Evolutionary conservation across 2,329 filamentous ascomycete genomes (phyloP), one percentile per base, ranked within the genome.

Genomic region (Fusarium falciforme): DNA sequence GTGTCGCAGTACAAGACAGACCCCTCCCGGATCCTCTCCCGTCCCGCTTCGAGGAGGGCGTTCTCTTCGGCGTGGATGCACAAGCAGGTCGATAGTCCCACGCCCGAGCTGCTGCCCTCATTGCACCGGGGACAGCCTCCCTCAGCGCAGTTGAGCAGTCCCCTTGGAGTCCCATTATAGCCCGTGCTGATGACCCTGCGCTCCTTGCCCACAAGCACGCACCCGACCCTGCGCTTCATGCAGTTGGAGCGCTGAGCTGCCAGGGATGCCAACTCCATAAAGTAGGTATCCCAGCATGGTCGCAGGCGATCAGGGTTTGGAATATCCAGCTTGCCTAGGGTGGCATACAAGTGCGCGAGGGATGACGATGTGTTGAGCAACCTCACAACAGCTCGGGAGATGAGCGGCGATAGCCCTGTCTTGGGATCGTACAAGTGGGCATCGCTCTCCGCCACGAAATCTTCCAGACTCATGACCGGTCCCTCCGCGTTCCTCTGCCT

Each of bases 61-160:
- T 99, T 99, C 84, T 99, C 96, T 85, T 99, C 96, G 1, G 96
- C 96, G 82, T 99, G 96, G n/a, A 99, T 90, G 82, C 96, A 99
- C 59, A 98, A 88, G 80, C 96, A 99, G 7, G 96, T 98, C 6
- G 92, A 91, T 22, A 99, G 88, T 1, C 90, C 91, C 54, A 92
- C 88, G 27, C 96, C 96, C 49, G 87, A 87, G 33, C 89, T 88
- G 65, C 90, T 88, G 7, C 91, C 93, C 61, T 89, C 89, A 82
- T 99, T 98, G 84, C 96, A 99, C 58, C 96, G 89, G 12, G 87
- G 85, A 87, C 96, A 99, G 59, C 96, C 96, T 75, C 96, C 96
- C 79, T 97, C 94, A 76, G 93, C 93, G 85, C 96, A 99, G 84
- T 99, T 99, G 64, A 86, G 90, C 78, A 98, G 87, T 49, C 95